Evolutionary conservation across 2,329 filamentous ascomycete species (phyloP).

Genomic region (Beauveria caledonica): DNA sequence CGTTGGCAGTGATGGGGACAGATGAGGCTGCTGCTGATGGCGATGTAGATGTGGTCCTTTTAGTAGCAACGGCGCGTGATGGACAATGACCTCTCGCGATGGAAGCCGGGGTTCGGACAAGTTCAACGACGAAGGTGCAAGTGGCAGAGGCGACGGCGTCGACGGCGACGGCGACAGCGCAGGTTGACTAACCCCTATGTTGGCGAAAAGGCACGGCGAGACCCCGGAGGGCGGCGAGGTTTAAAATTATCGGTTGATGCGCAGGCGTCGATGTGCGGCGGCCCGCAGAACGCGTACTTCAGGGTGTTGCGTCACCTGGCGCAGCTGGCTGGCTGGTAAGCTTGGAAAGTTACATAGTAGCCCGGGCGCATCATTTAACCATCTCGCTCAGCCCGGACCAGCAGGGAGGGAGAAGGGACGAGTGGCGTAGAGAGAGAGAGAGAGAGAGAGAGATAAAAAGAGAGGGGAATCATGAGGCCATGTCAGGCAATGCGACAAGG

Average conservation of each 20-base stretch:
- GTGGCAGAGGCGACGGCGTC: slow-evolving; percentile 12
- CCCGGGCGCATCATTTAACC: background rate
- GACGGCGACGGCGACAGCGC: background rate
- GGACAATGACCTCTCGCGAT: too few relatives aligned
- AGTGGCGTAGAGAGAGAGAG: background rate
- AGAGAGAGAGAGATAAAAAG: background rate
- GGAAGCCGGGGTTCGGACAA: background rate
- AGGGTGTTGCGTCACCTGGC: slow-evolving; percentile 2
- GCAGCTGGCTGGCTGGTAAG: background rate
- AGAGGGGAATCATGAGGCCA: background rate
- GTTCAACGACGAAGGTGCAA: slow-evolving; percentile 4
- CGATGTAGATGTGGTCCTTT: background rate
- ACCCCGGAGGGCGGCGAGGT: slow-evolving; percentile 14
- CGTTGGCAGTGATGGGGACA: background rate
- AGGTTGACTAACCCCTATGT: slow-evolving; percentile 8
- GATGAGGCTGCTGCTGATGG: background rate
- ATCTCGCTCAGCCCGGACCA: slow-evolving; percentile 1
- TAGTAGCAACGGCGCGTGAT: background rate
- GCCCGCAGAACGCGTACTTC: slow-evolving; percentile 1
- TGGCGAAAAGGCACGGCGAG: slow-evolving; percentile 18
- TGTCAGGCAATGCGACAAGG: background rate
- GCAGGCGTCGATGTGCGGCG: slow-evolving; percentile 8
- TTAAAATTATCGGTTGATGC: slow-evolving; percentile 4
- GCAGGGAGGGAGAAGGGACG: background rate
- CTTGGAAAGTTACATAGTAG: background rate